Percentiles rank a stretch among this genome's conserved stretches.
These are phyloP conservation scores for Plectosphaerella plurivora DNA, from an alignment of 2,329 filamentous ascomycete genomes.

Conservation along the genomic window DNA sequence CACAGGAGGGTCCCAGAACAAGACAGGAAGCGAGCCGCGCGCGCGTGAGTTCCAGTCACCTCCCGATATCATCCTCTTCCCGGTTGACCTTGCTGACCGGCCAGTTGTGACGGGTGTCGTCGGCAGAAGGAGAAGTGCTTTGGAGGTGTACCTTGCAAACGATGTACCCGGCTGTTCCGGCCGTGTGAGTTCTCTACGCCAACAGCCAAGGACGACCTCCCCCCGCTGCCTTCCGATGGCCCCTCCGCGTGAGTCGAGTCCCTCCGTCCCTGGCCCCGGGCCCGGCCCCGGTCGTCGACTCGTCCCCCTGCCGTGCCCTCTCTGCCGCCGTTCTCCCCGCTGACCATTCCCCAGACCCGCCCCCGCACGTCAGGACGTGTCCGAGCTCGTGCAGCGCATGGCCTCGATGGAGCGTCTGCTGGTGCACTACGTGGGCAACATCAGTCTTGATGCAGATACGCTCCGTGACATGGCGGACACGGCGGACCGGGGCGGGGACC, in stretches of 20 bases:
- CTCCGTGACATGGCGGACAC: slow-evolving; percentile 37
- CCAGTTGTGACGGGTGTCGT: slow-evolving; percentile 50
- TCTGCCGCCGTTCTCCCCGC: neutral
- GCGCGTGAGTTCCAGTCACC: neutral
- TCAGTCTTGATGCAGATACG: slow-evolving; percentile 33
- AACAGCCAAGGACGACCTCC: slow-evolving; percentile 20
- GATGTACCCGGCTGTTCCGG: slow-evolving; percentile 45
- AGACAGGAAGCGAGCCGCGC: neutral
- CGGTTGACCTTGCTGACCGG: neutral
- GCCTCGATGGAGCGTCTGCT: slow-evolving; percentile 40
- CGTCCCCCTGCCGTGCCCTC: neutral
- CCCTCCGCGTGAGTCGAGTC: slow-evolving; percentile 3
- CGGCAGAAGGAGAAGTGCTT: slow-evolving; percentile 54
- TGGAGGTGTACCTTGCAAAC: slow-evolving; percentile 47
- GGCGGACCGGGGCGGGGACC: slow-evolving; percentile 25
- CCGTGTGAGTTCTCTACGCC: slow-evolving; percentile 42
- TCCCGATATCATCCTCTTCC: neutral
- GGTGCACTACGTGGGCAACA: slow-evolving; percentile 40
- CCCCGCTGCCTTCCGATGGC: slow-evolving; percentile 5
- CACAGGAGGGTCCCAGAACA: neutral
- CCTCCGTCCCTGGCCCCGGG: neutral
- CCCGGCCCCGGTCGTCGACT: neutral
- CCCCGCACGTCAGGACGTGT: slow-evolving; percentile 7
- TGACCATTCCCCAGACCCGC: slow-evolving; percentile 2
- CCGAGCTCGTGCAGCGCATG: slow-evolving; percentile 13